These are phyloP conservation scores for Cicer arietinum DNA, from an alignment of 306 rosid species.

Conservation along the genomic window DNA sequence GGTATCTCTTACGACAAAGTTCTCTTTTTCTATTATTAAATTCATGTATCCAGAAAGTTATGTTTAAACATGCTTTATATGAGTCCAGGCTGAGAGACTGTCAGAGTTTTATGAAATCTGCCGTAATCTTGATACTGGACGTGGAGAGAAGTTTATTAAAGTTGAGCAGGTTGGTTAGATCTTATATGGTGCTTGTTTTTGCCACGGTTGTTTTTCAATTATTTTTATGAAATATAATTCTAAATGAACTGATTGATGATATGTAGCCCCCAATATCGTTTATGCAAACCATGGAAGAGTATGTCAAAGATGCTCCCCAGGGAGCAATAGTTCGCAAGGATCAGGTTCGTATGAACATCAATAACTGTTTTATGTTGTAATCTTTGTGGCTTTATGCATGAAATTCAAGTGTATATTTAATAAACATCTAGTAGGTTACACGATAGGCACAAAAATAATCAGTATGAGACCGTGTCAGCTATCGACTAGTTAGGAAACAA, in stretches of 20 bases:
- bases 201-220: conserved; percentile 13
- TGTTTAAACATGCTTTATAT: conserved; percentile 23
- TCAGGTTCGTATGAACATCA: conserved; percentile 61
- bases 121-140: conserved; percentile 85
- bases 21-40: conserved; percentile 30
- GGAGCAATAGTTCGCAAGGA: conserved; percentile 72
- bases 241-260: conserved; percentile 41
- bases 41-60: conserved; percentile 24
- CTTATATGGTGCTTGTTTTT: conserved; percentile 37
- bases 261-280: conserved; percentile 93
- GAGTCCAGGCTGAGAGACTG: conserved; percentile 85
- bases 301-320: conserved; percentile 89
- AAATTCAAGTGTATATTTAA: conserved; percentile 22
- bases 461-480: too few relatives aligned
- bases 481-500: too few relatives aligned
- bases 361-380: conserved; percentile 18
- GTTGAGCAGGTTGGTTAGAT: conserved; percentile 84
- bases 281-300: conserved; percentile 99
- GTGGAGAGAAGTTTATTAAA: conserved; percentile 88
- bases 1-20: conserved; percentile 55
- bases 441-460: too few relatives aligned
- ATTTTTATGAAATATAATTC: conserved; percentile 16
- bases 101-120: conserved; percentile 96
- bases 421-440: not conserved
- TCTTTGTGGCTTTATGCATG: conserved; percentile 20